Percentiles rank a stretch among this genome's conserved stretches.
Conservation (phyloP, 306 rosid genomes). For the Erythrophleum fordii region DNA sequence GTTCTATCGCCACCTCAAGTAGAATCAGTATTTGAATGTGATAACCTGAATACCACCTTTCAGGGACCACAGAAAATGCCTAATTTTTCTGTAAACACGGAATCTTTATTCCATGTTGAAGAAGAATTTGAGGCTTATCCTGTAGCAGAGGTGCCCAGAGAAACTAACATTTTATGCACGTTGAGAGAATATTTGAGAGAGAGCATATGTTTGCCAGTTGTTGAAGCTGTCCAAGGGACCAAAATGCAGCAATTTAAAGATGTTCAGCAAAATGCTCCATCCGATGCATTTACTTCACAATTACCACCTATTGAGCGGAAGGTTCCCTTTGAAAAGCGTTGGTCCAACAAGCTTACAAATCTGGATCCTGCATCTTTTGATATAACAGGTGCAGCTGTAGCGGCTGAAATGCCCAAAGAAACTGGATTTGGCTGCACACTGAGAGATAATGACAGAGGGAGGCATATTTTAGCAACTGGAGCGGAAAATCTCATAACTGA, state of each 20-base stretch:
- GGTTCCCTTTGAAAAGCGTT: conserved; percentile 25
- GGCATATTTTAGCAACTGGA: conserved; percentile 3
- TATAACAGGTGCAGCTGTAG: conserved; percentile 17
- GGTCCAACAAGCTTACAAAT: conserved; percentile 27
- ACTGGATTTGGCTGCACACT: not conserved
- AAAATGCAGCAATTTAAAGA: conserved; percentile 27
- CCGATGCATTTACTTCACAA: not conserved
- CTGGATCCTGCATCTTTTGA: conserved; percentile 23
- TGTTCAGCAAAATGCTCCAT: not conserved
- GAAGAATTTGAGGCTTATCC: conserved; percentile 28
- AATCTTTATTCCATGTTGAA: not conserved
- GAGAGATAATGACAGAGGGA: not conserved
- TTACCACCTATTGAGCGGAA: conserved; percentile 4
- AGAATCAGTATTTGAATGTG: conserved; percentile 37
- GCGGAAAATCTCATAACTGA: conserved; percentile 17
- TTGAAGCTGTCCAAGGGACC: conserved; percentile 44
- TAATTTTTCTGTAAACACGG: not conserved
- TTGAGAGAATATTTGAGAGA: conserved; percentile 42
- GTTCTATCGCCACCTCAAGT: conserved; percentile 37
- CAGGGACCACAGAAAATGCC: conserved; percentile 2
- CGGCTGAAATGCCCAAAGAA: conserved; percentile 29
- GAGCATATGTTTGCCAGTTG: conserved; percentile 37
- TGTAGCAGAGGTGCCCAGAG: conserved; percentile 35
- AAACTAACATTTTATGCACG: conserved; percentile 45
- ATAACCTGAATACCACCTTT: not conserved